These are phyloP conservation scores for Sarcodon sp. DNA, from an alignment of 768 basidiomycete genomes.

Conservation along the genomic window DNA sequence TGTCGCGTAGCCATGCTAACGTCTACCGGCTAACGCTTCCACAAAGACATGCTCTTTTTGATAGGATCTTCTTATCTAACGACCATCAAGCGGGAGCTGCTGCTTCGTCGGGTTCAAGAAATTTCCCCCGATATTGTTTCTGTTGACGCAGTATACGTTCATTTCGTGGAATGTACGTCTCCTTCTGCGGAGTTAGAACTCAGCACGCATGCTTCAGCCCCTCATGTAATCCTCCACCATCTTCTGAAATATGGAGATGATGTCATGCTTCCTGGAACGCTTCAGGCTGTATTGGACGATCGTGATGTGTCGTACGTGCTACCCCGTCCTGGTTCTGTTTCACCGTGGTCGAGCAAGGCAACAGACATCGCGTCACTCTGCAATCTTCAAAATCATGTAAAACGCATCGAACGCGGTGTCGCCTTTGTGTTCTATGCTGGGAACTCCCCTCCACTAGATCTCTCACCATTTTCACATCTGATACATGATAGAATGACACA, in stretches of 20 bases:
- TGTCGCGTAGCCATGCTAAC: too few relatives aligned
- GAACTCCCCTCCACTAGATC: slow-evolving; percentile 26
- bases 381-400: slow-evolving; percentile 57
- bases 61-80: slow-evolving; percentile 70
- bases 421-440: slow-evolving; percentile 49
- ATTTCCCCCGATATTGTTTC: slow-evolving; percentile 39
- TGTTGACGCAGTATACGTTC: slow-evolving; percentile 77
- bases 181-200: slow-evolving; percentile 34
- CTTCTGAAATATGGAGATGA: slow-evolving; percentile 84
- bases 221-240: slow-evolving; percentile 43
- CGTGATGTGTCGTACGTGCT: slow-evolving; percentile 54
- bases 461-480: slow-evolving; percentile 48
- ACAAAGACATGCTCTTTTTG: slow-evolving; percentile 56
- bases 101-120: slow-evolving; percentile 48
- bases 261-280: slow-evolving; percentile 33
- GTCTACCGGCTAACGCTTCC: not conserved
- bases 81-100: slow-evolving; percentile 48
- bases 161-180: slow-evolving; percentile 62
- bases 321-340: slow-evolving; percentile 83
- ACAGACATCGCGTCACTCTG: slow-evolving; percentile 90
- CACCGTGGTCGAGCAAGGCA: slow-evolving; percentile 98
- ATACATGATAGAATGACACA: slow-evolving; percentile 98
- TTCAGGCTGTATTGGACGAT: slow-evolving; percentile 17
- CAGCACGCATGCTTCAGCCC: slow-evolving; percentile 24
- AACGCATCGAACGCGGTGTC: slow-evolving; percentile 79